Evolutionary conservation across 345 rosid species (phyloP).

Genomic region (Pseudoturritis turrita): DNA sequence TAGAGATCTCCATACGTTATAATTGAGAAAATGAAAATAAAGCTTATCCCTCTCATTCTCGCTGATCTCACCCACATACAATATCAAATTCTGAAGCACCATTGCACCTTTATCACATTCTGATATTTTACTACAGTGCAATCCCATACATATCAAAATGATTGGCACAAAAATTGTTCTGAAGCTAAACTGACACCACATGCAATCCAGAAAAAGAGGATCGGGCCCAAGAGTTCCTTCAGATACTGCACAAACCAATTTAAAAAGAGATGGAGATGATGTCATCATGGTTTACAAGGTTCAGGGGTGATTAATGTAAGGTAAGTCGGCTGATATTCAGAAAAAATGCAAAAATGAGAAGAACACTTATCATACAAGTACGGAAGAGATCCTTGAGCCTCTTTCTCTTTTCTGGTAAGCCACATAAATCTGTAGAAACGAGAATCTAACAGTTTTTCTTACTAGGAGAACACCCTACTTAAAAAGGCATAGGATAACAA

Average conservation of each 20-base stretch:
- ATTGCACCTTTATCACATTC: constrained; percentile 56
- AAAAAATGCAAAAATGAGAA: not conserved
- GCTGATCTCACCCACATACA: constrained; percentile 60
- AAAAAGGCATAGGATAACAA: not conserved
- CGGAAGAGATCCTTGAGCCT: constrained; percentile 42
- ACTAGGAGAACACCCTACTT: constrained; percentile 1
- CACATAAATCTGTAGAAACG: not conserved
- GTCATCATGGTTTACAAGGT: constrained; percentile 6
- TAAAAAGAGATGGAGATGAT: constrained; percentile 12
- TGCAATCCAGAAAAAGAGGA: constrained; percentile 81
- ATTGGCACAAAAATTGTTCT: constrained; percentile 77
- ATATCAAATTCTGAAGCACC: constrained; percentile 64
- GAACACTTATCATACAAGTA: not conserved
- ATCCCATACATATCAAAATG: constrained; percentile 72
- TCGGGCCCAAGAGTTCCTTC: constrained; percentile 76
- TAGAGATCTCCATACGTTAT: not conserved
- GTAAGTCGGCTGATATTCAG: not conserved
- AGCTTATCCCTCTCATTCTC: constrained; percentile 81
- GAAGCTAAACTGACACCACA: constrained; percentile 79
- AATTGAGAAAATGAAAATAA: not conserved
- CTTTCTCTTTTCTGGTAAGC: not conserved
- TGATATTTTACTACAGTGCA: constrained; percentile 63
- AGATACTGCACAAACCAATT: constrained; percentile 54
- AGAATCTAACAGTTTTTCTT: constrained; percentile 11
- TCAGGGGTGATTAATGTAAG: not conserved